phyloP scores from a whole-genome alignment of 768 basidiomycete species.

The Austroboletus eburneus region DNA sequence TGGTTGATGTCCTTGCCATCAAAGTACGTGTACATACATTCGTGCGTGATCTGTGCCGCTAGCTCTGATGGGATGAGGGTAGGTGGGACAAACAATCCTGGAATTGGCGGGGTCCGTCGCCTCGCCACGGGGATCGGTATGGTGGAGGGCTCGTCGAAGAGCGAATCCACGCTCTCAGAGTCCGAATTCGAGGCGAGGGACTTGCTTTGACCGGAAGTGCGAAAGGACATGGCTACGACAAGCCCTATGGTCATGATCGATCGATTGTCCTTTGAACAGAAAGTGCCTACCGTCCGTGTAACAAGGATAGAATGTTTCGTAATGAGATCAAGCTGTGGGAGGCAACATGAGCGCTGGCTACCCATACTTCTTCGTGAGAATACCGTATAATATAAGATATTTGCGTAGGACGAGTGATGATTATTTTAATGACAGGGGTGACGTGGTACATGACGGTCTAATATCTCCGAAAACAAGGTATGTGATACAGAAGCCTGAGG shows the following conservation, averaged over 20 bases:
- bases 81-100: slow-evolving; percentile 59
- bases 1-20: slow-evolving; percentile 55
- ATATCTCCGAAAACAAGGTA: too few species aligned
- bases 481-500: too few species aligned
- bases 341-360: background rate
- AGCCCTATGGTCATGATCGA: background rate
- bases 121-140: slow-evolving; percentile 18
- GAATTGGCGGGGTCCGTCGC: slow-evolving; percentile 50
- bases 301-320: background rate
- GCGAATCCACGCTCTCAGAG: slow-evolving; percentile 36
- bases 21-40: slow-evolving; percentile 60
- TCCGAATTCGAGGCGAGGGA: slow-evolving; percentile 7
- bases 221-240: slow-evolving; percentile 9
- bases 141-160: slow-evolving; percentile 44
- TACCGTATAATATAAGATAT: slow-evolving; percentile 1
- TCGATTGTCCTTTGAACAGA: background rate
- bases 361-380: slow-evolving; percentile 18
- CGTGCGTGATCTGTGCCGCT: slow-evolving; percentile 43
- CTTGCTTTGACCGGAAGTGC: background rate
- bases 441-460: too few species aligned
- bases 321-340: slow-evolving; percentile 4
- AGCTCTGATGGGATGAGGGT: slow-evolving; percentile 48
- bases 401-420: too few species aligned
- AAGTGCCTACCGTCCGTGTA: slow-evolving; percentile 7
- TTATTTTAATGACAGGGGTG: too few species aligned